Conservation (phyloP, 139 green algal species). For the Gonium pectorale region DNA sequence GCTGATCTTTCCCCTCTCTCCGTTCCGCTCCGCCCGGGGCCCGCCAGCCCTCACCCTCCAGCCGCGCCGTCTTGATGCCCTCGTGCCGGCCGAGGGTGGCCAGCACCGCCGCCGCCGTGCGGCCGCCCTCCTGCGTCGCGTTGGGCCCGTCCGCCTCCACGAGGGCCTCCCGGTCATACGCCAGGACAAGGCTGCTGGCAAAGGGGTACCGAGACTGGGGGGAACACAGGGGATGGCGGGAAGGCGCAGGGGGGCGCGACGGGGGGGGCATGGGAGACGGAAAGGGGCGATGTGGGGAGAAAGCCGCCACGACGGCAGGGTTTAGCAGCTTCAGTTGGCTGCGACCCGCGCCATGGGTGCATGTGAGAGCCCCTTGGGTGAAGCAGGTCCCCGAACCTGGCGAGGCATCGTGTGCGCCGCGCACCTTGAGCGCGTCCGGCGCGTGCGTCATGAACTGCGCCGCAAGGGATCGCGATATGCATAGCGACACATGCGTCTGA, state of each 20-base stretch:
- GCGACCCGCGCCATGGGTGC: no score
- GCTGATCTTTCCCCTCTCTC: no score
- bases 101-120: background rate
- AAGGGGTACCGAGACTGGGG: constrained; percentile 27
- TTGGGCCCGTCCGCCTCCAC: constrained; percentile 16
- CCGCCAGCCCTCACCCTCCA: constrained; percentile 2
- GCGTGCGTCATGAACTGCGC: background rate
- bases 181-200: constrained; percentile 3
- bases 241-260: background rate
- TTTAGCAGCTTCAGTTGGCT: no score
- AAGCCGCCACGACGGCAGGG: background rate
- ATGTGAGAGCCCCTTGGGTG: no score
- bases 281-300: background rate
- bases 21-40: no score
- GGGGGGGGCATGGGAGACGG: background rate
- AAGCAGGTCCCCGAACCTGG: background rate
- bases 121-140: background rate
- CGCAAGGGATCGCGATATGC: background rate
- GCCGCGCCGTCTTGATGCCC: constrained; percentile 13
- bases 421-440: constrained; percentile 2
- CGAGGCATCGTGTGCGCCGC: no score
- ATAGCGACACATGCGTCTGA: constrained; percentile 1
- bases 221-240: background rate
- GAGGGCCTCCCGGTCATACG: constrained; percentile 21
- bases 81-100: constrained; percentile 2